Evolutionary conservation across 2,329 filamentous ascomycete species (phyloP), one percentile per base, ranked within the genome.

Genomic region (Colletotrichum australisinense): DNA sequence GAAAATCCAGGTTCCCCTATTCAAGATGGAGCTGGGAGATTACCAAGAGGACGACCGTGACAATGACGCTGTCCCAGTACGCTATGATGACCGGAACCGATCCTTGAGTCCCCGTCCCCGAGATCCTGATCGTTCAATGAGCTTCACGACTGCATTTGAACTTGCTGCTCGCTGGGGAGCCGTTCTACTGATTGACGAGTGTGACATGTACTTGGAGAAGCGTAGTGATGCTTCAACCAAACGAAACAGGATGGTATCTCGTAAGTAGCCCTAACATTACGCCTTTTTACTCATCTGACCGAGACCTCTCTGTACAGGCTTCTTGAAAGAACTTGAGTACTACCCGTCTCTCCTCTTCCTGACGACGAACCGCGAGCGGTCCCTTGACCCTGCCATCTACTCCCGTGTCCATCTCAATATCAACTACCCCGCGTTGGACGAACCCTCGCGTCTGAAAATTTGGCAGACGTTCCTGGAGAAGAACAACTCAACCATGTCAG

Each of bases 301-400:
- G 22, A 59, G 5, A 19, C 11, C n/a, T 30, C 8, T 32, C 11
- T 11, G 35, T 42, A 16, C 32, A 74, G 69, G 65, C 78, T 98
- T 98, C 86, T 85, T 98, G 2, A 91, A 95, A 0, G 88, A 96
- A 69, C 87, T 98, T 0, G 95, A 98, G 82, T 98, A 97, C 81
- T 97, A 97, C 84, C 94, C 97, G 79, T 95, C 95, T 3, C 97
- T 97, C 66, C 82, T 97, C 5, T 97, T 98, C 85, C 83, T 98
- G 30, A 98, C 95, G 0, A 97, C 95, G 2, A 97, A 97, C 80
- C 91, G 95, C 1, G 94, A 74, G 32, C 65, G 82, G 63, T 80
- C 81, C 38, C 86, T 88, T 67, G 87, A 88, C 75, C 78, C 78
- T 9, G 86, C 86, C n/a, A 85, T 88, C 75, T 84, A 85, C 49